A percentile compares a stretch with the other conserved stretches of the same genome.
Conservation (phyloP, 2,329 filamentous ascomycete genomes). For the Fusarium austroafricanum region DNA sequence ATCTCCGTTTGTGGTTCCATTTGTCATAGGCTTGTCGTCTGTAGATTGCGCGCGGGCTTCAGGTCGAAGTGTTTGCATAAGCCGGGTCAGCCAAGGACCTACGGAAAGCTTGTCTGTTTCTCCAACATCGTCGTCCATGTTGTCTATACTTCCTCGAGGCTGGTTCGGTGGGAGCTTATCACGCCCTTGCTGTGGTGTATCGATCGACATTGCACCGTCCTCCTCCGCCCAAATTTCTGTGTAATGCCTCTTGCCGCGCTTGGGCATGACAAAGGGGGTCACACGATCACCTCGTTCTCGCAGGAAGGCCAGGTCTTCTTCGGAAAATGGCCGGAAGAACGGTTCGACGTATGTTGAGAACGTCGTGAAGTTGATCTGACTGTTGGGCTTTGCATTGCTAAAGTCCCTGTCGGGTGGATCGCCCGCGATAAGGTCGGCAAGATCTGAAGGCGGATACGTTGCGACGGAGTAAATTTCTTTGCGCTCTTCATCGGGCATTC, state of each 20-base stretch:
- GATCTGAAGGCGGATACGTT: conserved; percentile 81
- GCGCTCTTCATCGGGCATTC: conserved; percentile 86
- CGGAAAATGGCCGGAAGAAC: conserved; percentile 87
- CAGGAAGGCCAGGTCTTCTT: conserved; percentile 94
- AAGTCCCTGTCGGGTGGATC: conserved; percentile 95
- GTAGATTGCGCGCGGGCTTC: conserved; percentile 69
- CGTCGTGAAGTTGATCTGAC: conserved; percentile 92
- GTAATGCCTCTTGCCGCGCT: conserved; percentile 86
- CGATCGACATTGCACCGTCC: conserved; percentile 82
- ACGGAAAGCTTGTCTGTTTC: conserved; percentile 91
- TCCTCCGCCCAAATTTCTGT: conserved; percentile 94
- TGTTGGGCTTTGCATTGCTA: conserved; percentile 90
- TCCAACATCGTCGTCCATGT: conserved; percentile 85
- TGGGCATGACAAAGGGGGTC: conserved; percentile 86
- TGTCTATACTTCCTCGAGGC: conserved; percentile 84
- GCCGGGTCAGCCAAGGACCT: conserved; percentile 83
- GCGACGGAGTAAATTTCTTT: conserved; percentile 90
- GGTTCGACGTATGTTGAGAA: conserved; percentile 95
- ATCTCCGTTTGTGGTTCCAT: conserved; percentile 66
- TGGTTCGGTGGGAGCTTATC: conserved; percentile 83
- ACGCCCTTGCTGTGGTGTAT: conserved; percentile 69
- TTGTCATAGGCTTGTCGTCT: conserved; percentile 68
- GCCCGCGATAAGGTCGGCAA: conserved; percentile 87
- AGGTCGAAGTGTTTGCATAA: conserved; percentile 84
- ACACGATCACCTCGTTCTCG: conserved; percentile 89